Base-by-base conservation (phyloP, 1,284 basidiomycete species). In the Ustilago tritici region DNA sequence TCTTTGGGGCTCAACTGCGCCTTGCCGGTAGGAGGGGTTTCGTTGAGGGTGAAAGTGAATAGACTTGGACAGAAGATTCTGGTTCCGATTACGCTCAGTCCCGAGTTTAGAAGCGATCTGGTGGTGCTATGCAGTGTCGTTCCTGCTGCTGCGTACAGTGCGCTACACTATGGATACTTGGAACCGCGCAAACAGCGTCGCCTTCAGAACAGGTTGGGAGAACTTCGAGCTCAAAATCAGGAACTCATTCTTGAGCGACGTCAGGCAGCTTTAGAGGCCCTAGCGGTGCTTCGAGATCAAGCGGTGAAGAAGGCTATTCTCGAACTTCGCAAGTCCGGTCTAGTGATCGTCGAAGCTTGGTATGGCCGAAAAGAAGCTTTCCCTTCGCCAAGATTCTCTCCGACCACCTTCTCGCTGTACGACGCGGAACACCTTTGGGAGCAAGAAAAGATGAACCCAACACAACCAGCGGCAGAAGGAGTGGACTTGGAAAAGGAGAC, bases 331-430 rank as follows among this genome's bases (percentile, higher is more conserved):
- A 85, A 80, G 32, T 79, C 86, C 38, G 89, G 93, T 59, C 88
- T 95, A 47, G 89, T 95, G 58, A 90, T 95, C 73, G 83, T 91
- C 47, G 90, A 91, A 65, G 93, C 93, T 3, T 89, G 87, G 43
- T 95, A 94, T 54, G 84, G 84, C 1, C 36, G 70, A 11, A 43
- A 34, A 19, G 65, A 71, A 8, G 41, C 57, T 1, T 82, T 82
- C 56, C 80, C 79, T 19, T 19, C 1, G n/a, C 43, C 43, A 8
- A 46, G 11, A 19, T 46, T 46, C 43, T 19, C 6, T 6, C 43
- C 43, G 4, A 19, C 43, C n/a, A 0, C 43, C 65, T 11, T 60
- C 70, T 11, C n/a, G 17, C 19, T 38, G 3, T 19, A 46, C 14
- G 15, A 50, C 28, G 28, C 49, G 15, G 49, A 50, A n/a, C 15